These are phyloP conservation scores for Saccharomycopsis crataegensis DNA, from an alignment of 1,139 yeast genomes.

Conservation along the genomic window DNA sequence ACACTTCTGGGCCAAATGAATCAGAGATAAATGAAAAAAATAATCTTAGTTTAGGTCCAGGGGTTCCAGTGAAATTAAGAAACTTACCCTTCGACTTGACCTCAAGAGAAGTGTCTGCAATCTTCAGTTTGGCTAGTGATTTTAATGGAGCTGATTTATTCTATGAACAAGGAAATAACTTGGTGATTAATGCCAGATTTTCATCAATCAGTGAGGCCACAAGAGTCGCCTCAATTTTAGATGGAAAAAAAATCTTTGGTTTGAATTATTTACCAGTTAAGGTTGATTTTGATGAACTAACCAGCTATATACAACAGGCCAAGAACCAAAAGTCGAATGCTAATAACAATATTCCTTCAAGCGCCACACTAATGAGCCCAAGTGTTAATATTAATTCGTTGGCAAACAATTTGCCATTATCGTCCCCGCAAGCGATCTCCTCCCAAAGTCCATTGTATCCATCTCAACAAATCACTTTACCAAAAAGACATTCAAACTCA, in stretches of 20 bases:
- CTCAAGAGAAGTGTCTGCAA: constrained; percentile 64
- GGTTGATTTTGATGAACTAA: constrained; percentile 32
- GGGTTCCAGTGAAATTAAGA: constrained; percentile 35
- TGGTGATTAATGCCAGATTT: constrained; percentile 21
- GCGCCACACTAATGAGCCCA: constrained; percentile 1
- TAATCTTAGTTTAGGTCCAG: constrained; percentile 1
- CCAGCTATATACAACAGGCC: constrained; percentile 4
- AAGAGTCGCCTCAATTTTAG: constrained; percentile 28
- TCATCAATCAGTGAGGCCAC: constrained; percentile 23
- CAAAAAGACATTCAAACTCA: constrained; percentile 19
- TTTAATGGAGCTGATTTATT: constrained; percentile 57
- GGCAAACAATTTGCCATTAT: constrained; percentile 9
- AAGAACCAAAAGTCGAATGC: constrained; percentile 6
- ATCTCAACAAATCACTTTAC: constrained; percentile 21
- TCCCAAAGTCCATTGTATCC: constrained; percentile 19
- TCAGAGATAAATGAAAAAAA: constrained; percentile 9
- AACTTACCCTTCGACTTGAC: constrained; percentile 71
- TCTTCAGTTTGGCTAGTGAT: constrained; percentile 77
- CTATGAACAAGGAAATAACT: constrained; percentile 28
- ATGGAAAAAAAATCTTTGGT: constrained; percentile 53
- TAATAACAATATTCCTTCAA: constrained; percentile 9
- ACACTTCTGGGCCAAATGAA: constrained; percentile 6
- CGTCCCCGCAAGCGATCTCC: constrained; percentile 19
- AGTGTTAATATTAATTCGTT: background rate
- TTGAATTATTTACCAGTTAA: constrained; percentile 49